Conservation (phyloP, 1,284 basidiomycete species). For the Porogramme epimiltina region DNA sequence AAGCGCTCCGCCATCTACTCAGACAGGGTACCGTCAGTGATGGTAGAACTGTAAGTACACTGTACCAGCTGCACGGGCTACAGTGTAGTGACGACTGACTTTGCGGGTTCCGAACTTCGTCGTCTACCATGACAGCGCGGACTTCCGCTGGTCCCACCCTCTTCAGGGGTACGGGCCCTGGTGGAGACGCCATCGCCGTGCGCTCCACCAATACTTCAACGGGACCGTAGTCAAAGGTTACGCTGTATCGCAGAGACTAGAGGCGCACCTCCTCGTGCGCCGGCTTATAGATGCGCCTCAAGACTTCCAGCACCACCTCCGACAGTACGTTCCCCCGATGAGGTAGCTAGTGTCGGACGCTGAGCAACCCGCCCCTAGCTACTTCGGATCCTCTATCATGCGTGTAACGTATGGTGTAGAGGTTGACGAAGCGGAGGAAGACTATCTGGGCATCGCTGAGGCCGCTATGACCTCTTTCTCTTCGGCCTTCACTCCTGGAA, state of each 20-base stretch:
- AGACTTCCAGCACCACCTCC: constrained; percentile 6
- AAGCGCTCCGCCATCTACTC: constrained; percentile 22
- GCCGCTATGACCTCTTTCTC: constrained; percentile 1
- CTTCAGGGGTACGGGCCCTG: constrained; percentile 3
- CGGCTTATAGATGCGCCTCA: constrained; percentile 1
- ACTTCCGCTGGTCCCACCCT: too few species aligned
- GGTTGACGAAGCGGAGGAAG: constrained; percentile 1
- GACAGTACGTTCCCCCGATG: constrained; percentile 10
- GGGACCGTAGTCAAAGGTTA: not conserved
- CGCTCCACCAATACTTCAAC: constrained; percentile 17
- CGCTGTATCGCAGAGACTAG: not conserved
- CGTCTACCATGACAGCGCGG: not conserved
- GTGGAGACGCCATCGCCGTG: constrained; percentile 11
- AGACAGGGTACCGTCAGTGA: constrained; percentile 4
- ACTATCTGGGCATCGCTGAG: constrained; percentile 4
- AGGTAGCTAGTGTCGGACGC: not conserved
- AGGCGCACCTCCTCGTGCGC: constrained; percentile 3
- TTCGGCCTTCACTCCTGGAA: not conserved
- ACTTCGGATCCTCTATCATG: constrained; percentile 10
- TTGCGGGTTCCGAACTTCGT: too few species aligned
- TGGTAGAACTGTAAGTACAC: constrained; percentile 15
- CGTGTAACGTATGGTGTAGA: constrained; percentile 12
- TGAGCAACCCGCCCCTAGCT: not conserved
- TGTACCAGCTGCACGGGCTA: not conserved
- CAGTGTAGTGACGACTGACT: too few species aligned